Evolutionary conservation across 2,329 filamentous ascomycete genomes (phyloP).

Genomic region (Colletotrichum sp.): DNA sequence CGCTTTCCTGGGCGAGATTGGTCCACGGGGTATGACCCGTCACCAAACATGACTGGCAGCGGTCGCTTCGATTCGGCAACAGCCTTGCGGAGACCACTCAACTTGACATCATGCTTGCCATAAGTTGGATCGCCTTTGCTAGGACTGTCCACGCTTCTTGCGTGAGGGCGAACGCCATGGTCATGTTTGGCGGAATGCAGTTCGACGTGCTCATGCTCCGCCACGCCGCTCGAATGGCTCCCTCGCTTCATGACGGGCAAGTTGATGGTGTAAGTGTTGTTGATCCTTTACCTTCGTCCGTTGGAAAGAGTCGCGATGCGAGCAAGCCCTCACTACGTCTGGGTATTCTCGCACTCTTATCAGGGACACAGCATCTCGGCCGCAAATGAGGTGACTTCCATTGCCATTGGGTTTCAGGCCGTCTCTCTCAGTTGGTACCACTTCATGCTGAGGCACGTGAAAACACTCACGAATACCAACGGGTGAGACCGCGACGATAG

Average conservation of each 20-base stretch:
- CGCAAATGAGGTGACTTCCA: neutral
- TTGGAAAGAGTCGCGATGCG: neutral
- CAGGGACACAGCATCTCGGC: neutral
- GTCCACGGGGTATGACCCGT: constrained; percentile 61
- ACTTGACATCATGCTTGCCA: constrained; percentile 11
- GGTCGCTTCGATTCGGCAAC: constrained; percentile 61
- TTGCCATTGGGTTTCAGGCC: neutral
- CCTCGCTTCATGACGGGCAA: neutral
- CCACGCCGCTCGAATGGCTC: neutral
- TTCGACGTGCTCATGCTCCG: neutral
- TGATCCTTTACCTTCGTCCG: neutral
- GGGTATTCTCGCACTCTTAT: neutral
- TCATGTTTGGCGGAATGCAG: neutral
- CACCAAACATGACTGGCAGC: constrained; percentile 65
- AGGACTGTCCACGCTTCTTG: neutral
- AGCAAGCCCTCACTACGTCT: neutral
- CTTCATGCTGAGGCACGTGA: neutral
- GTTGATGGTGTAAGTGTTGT: neutral
- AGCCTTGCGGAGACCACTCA: constrained; percentile 32
- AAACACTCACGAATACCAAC: neutral
- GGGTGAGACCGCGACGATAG: neutral
- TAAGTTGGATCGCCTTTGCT: neutral
- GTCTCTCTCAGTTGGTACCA: neutral
- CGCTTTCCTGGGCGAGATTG: constrained; percentile 56
- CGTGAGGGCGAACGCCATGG: neutral